These are phyloP conservation scores for Pecoramyces ruminantium DNA, from an alignment of 192 early-diverging fungal species.

Conservation along the genomic window DNA sequence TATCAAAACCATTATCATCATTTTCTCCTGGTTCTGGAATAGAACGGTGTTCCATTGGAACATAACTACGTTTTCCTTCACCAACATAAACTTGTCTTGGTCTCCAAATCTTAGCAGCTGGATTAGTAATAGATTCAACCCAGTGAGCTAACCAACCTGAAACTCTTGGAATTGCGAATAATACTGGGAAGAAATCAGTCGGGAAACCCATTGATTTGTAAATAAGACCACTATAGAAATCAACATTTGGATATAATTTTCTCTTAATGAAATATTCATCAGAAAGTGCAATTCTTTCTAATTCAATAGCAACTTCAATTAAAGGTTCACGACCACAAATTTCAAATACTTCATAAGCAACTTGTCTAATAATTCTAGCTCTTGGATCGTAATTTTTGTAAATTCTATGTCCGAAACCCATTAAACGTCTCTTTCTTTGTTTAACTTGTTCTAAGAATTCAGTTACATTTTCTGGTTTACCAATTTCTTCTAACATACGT, in stretches of 20 bases:
- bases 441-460: conserved; percentile 43
- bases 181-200: conserved; percentile 54
- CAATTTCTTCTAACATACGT: conserved; percentile 46
- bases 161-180: conserved; percentile 19
- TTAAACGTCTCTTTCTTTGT: conserved; percentile 29
- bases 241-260: conserved; percentile 46
- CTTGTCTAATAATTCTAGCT: conserved; percentile 36
- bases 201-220: conserved; percentile 57
- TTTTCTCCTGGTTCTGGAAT: background rate
- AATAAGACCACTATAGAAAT: conserved; percentile 33
- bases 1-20: background rate
- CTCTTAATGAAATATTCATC: conserved; percentile 46
- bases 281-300: conserved; percentile 33
- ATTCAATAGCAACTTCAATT: conserved; percentile 44
- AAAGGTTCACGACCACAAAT: conserved; percentile 35
- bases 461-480: conserved; percentile 30
- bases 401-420: conserved; percentile 47
- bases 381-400: conserved; percentile 51
- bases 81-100: conserved; percentile 46
- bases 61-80: conserved; percentile 18
- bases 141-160: conserved; percentile 51
- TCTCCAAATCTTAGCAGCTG: conserved; percentile 38
- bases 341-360: conserved; percentile 50
- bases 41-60: conserved; percentile 6
- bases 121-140: conserved; percentile 33